Conservation (phyloP, 805 yeast species). For the Saturnispora ahearnii region DNA sequence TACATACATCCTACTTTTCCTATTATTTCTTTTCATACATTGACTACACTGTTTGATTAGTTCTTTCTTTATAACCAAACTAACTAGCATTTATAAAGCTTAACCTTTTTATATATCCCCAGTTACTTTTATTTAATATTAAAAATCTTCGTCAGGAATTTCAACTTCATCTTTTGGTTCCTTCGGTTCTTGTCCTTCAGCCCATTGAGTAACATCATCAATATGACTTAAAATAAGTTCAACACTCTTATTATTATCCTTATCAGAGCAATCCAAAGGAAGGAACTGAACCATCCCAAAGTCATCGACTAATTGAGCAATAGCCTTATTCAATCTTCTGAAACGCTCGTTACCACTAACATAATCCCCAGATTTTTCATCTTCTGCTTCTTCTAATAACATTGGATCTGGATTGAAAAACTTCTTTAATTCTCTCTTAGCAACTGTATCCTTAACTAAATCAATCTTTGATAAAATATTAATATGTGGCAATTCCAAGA, state of each 20-base stretch:
- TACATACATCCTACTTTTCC: too few species aligned
- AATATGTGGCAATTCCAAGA: constrained; percentile 89
- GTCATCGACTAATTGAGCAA: constrained; percentile 89
- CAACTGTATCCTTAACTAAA: constrained; percentile 68
- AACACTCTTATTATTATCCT: constrained; percentile 61
- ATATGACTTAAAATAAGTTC: constrained; percentile 80
- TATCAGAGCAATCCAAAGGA: constrained; percentile 63
- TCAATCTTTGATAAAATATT: constrained; percentile 85
- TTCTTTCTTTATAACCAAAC: neutral
- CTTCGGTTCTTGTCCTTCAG: constrained; percentile 92
- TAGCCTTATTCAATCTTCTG: constrained; percentile 62
- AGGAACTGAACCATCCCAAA: constrained; percentile 98
- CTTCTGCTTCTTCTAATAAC: constrained; percentile 41
- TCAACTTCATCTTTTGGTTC: constrained; percentile 79
- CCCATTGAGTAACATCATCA: constrained; percentile 97
- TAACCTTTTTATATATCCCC: neutral
- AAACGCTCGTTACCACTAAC: constrained; percentile 43
- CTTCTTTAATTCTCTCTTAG: constrained; percentile 68
- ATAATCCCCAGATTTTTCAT: constrained; percentile 23
- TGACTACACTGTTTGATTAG: too few species aligned
- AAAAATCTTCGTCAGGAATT: constrained; percentile 42
- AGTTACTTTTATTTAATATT: neutral
- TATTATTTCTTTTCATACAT: too few species aligned
- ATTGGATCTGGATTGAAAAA: constrained; percentile 90
- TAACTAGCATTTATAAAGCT: neutral